phyloP scores from a whole-genome alignment of 805 yeast genomes.

The Candida silvatica region DNA sequence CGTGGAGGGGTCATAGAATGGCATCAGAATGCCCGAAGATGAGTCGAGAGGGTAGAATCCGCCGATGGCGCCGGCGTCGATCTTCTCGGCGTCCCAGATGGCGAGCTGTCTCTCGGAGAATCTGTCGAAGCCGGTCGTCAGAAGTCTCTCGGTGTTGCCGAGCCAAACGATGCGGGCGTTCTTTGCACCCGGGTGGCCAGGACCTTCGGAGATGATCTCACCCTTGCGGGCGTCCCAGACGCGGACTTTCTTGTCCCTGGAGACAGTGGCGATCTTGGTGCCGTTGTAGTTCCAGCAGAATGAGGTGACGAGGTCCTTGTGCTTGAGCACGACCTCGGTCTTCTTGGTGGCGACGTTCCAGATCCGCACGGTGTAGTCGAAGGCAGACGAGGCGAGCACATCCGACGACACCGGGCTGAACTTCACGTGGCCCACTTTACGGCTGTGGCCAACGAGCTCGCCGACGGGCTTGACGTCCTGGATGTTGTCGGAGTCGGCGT shows the following conservation, averaged over 20 bases:
- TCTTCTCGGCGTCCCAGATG: slow-evolving; percentile 76
- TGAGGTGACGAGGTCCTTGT: slow-evolving; percentile 87
- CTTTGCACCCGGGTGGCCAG: slow-evolving; percentile 91
- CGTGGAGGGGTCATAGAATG: slow-evolving; percentile 77
- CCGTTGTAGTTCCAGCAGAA: slow-evolving; percentile 91
- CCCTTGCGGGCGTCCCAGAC: slow-evolving; percentile 87
- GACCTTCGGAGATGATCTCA: slow-evolving; percentile 69
- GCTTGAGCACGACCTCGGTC: slow-evolving; percentile 64
- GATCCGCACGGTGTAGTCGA: slow-evolving; percentile 83
- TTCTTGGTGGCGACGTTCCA: slow-evolving; percentile 83
- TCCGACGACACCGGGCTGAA: slow-evolving; percentile 86
- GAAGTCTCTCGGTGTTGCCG: slow-evolving; percentile 76
- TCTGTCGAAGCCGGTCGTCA: slow-evolving; percentile 91
- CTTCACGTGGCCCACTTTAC: slow-evolving; percentile 88
- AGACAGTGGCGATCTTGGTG: slow-evolving; percentile 73
- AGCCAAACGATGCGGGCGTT: slow-evolving; percentile 84
- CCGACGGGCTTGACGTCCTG: slow-evolving; percentile 65
- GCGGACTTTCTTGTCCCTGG: slow-evolving; percentile 83
- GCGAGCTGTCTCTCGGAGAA: slow-evolving; percentile 93
- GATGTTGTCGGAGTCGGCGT: slow-evolving; percentile 43
- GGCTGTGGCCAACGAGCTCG: slow-evolving; percentile 72
- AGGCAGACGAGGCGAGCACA: slow-evolving; percentile 82
- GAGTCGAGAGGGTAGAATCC: slow-evolving; percentile 84
- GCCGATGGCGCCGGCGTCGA: slow-evolving; percentile 78
- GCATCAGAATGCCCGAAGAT: slow-evolving; percentile 90